Percentiles rank a stretch among this genome's conserved stretches.
These are phyloP conservation scores for Boletus edulis DNA, from an alignment of 768 basidiomycete genomes.

Conservation along the genomic window DNA sequence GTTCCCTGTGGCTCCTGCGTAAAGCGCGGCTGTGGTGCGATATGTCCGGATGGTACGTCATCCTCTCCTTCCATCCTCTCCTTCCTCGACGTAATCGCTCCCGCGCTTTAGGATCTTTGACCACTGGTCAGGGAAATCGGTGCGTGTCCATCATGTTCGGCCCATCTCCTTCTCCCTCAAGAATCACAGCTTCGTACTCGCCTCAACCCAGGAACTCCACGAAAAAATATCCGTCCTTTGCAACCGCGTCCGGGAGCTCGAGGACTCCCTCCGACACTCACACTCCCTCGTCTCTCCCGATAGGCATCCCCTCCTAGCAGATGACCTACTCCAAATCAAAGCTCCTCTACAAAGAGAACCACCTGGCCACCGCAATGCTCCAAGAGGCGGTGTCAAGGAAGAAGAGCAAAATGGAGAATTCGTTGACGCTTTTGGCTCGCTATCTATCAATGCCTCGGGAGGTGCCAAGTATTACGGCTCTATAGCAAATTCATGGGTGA, in stretches of 20 bases:
- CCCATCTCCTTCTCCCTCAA: neutral
- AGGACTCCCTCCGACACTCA: conserved; percentile 62
- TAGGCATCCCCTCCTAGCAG: conserved; percentile 63
- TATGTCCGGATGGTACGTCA: conserved; percentile 72
- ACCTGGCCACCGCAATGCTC: conserved; percentile 39
- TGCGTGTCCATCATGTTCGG: conserved; percentile 26
- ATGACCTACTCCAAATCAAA: conserved; percentile 74
- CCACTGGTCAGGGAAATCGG: conserved; percentile 83
- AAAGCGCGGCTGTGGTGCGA: conserved; percentile 76
- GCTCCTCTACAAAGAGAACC: conserved; percentile 71
- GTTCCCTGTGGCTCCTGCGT: conserved; percentile 80
- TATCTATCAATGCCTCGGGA: conserved; percentile 71
- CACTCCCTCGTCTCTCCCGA: conserved; percentile 60
- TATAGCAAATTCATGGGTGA: conserved; percentile 74
- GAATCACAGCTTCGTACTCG: conserved; percentile 63
- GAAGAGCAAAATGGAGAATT: conserved; percentile 66
- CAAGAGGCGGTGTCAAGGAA: conserved; percentile 46
- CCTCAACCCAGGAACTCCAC: conserved; percentile 77
- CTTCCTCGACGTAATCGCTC: conserved; percentile 18
- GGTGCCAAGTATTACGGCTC: conserved; percentile 76
- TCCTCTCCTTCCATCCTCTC: conserved; percentile 7
- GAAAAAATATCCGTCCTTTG: conserved; percentile 78
- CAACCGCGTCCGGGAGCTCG: conserved; percentile 71
- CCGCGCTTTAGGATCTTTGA: conserved; percentile 58
- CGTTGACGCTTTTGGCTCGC: conserved; percentile 76